A percentile compares a stretch with the other conserved stretches of the same genome.
phyloP scores from a whole-genome alignment of 306 rosid genomes.

The Cucurbita maxima region DNA sequence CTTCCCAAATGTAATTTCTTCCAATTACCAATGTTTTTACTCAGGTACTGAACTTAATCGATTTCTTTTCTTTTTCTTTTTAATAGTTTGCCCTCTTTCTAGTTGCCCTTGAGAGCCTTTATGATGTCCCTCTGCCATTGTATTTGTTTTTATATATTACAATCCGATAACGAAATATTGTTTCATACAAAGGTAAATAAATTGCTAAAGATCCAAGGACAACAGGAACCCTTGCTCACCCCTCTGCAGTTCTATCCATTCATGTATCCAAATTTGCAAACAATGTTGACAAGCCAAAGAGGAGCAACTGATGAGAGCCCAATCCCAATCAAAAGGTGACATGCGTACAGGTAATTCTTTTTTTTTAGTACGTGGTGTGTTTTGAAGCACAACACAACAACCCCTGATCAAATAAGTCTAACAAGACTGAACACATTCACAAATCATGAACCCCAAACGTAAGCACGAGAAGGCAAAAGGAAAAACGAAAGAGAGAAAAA shows the following conservation, averaged over 20 bases:
- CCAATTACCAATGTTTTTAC: neutral
- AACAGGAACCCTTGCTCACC: neutral
- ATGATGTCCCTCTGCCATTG: neutral
- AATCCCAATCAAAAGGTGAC: neutral
- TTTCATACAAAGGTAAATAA: neutral
- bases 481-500: neutral
- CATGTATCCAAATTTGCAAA: neutral
- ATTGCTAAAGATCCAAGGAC: neutral
- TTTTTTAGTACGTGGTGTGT: neutral
- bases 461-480: neutral
- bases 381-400: neutral
- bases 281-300: neutral
- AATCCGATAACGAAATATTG: neutral
- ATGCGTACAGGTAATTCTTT: neutral
- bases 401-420: neutral
- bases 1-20: neutral
- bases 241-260: neutral
- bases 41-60: neutral
- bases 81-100: neutral
- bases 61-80: neutral
- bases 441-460: neutral
- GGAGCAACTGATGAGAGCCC: neutral
- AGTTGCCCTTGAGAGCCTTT: neutral
- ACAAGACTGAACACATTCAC: neutral
- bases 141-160: neutral